Conservation (phyloP, 2,329 filamentous ascomycete genomes). For the Cladosporium phlei region DNA sequence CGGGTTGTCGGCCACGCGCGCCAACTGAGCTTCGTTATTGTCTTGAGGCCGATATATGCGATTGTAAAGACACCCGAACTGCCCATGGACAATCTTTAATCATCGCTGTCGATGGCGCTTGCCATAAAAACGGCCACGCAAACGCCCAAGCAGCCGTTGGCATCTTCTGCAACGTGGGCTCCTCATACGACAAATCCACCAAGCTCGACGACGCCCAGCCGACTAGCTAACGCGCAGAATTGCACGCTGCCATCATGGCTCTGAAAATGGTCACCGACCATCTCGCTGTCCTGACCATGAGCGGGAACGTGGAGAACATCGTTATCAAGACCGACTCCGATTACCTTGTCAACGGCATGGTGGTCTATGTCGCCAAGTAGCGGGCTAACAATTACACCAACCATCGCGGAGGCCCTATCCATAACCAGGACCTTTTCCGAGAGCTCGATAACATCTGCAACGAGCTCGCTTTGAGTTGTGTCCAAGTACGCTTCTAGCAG, state of each 20-base stretch:
- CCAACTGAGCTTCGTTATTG: no score
- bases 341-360: conserved; percentile 33
- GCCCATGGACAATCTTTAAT: not conserved
- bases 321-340: conserved; percentile 32
- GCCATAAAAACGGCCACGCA: conserved; percentile 20
- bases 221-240: conserved; percentile 20
- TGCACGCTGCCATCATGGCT: conserved; percentile 20
- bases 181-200: conserved; percentile 8
- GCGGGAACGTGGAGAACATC: conserved; percentile 14
- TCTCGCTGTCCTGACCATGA: conserved; percentile 1
- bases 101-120: conserved; percentile 24
- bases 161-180: conserved; percentile 15
- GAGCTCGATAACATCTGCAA: conserved; percentile 14
- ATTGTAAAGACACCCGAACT: no score
- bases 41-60: no score
- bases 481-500: conserved; percentile 28
- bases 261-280: conserved; percentile 5
- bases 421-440: conserved; percentile 24
- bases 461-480: conserved; percentile 17
- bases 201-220: conserved; percentile 13
- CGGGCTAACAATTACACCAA: conserved; percentile 27
- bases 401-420: conserved; percentile 21
- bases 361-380: conserved; percentile 32
- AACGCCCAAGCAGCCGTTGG: conserved; percentile 18
- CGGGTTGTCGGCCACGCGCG: no score